Evolutionary conservation across 306 rosid species (phyloP).

Genomic region (Acacia confusa): DNA sequence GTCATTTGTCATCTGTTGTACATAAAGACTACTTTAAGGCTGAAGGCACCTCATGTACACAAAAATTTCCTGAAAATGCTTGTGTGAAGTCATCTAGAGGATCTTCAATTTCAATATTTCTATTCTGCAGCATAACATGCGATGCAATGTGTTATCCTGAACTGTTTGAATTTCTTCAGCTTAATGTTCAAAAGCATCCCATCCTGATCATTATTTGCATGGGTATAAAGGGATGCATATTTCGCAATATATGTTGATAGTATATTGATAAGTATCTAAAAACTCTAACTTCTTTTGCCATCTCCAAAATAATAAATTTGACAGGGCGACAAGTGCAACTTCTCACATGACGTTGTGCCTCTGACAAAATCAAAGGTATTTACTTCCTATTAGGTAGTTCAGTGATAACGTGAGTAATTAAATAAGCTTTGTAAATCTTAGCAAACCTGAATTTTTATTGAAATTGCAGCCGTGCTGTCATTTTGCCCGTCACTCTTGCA

Average conservation of each 20-base stretch:
- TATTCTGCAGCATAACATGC: conserved; percentile 4
- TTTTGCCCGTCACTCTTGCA: conserved; percentile 73
- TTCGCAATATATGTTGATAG: conserved; percentile 6
- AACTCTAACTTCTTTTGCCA: conserved; percentile 27
- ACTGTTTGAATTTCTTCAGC: background rate
- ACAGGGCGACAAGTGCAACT: conserved; percentile 87
- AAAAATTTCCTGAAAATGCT: background rate
- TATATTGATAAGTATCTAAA: background rate
- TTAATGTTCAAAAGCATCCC: background rate
- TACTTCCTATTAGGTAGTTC: background rate
- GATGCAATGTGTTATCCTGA: background rate
- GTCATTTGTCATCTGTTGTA: background rate
- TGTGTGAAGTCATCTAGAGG: background rate
- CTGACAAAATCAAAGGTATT: conserved; percentile 72
- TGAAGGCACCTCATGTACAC: background rate
- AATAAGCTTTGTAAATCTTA: conserved; percentile 8
- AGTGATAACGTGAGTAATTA: background rate
- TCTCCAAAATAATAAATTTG: conserved; percentile 1
- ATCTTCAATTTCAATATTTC: conserved; percentile 19
- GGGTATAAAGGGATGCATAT: conserved; percentile 7
- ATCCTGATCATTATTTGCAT: conserved; percentile 17
- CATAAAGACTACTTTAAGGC: background rate
- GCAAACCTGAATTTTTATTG: conserved; percentile 26
- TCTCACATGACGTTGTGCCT: conserved; percentile 79
- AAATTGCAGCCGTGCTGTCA: conserved; percentile 72